phyloP scores from a whole-genome alignment of 306 rosid genomes.

The Arachis stenosperma region DNA sequence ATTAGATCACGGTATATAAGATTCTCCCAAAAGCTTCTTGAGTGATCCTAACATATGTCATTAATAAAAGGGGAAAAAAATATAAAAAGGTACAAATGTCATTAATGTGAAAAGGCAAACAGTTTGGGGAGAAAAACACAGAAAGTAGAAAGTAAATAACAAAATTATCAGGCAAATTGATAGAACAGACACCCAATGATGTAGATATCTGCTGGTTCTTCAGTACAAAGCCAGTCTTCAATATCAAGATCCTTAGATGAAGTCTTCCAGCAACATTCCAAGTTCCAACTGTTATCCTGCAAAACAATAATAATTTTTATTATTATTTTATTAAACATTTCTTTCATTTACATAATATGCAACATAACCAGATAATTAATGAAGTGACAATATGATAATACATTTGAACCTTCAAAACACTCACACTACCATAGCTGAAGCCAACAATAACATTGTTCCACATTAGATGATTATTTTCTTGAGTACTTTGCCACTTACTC shows the following conservation, averaged over 20 bases:
- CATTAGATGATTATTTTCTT: neutral
- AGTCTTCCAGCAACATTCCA: slow-evolving; percentile 92
- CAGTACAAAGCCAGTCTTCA: slow-evolving; percentile 75
- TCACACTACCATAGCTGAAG: neutral
- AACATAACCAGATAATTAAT: slow-evolving; percentile 18
- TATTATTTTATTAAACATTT: slow-evolving; percentile 34
- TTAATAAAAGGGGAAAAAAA: neutral
- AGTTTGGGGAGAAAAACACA: neutral
- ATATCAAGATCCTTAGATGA: slow-evolving; percentile 78
- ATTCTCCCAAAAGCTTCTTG: neutral
- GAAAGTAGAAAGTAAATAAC: neutral
- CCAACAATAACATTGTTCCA: no score
- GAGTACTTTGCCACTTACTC: slow-evolving; percentile 60
- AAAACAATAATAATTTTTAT: slow-evolving; percentile 28
- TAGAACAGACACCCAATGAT: slow-evolving; percentile 72
- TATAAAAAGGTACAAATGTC: neutral
- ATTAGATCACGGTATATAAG: neutral
- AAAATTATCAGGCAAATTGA: slow-evolving; percentile 19
- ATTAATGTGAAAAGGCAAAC: no score
- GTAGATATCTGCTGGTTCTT: slow-evolving; percentile 80
- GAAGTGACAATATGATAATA: slow-evolving; percentile 20
- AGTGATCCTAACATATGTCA: neutral
- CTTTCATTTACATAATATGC: slow-evolving; percentile 36
- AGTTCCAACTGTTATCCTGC: slow-evolving; percentile 76
- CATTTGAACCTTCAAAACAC: slow-evolving; percentile 22